These are phyloP conservation scores for Saturnispora halmiae DNA, from an alignment of 805 yeast species.

Conservation along the genomic window DNA sequence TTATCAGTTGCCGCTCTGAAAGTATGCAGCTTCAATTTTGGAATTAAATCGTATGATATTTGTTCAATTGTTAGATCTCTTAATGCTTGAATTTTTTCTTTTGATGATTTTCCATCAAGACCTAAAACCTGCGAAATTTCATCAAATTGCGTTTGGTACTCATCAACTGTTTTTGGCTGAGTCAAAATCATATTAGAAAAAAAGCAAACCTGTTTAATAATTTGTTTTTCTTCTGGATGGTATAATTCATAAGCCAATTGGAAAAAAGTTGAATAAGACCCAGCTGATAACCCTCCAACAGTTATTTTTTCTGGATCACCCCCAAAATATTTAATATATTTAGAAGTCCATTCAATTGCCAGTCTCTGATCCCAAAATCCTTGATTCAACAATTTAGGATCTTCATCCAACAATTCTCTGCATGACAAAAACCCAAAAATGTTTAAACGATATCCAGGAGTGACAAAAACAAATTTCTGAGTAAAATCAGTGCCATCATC, in stretches of 20 bases:
- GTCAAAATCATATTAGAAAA: slow-evolving; percentile 30
- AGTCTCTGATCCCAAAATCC: slow-evolving; percentile 40
- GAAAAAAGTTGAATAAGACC: slow-evolving; percentile 34
- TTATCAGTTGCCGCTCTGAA: slow-evolving; percentile 35
- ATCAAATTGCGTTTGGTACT: slow-evolving; percentile 30
- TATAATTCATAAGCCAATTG: slow-evolving; percentile 36
- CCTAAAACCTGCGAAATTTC: slow-evolving; percentile 24
- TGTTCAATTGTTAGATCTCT: slow-evolving; percentile 7
- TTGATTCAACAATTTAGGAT: slow-evolving; percentile 24
- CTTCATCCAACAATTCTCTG: slow-evolving; percentile 31
- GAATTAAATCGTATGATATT: slow-evolving; percentile 10
- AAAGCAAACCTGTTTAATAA: slow-evolving; percentile 30
- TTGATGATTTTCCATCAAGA: slow-evolving; percentile 10
- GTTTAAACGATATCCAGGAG: slow-evolving; percentile 34
- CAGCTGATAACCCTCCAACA: slow-evolving; percentile 40
- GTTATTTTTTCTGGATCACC: slow-evolving; percentile 37
- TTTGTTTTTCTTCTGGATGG: slow-evolving; percentile 31
- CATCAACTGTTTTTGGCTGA: slow-evolving; percentile 32
- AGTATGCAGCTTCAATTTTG: slow-evolving; percentile 12
- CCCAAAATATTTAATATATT: slow-evolving; percentile 36
- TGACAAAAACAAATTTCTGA: slow-evolving; percentile 30
- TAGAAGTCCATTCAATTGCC: slow-evolving; percentile 38
- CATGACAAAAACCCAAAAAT: slow-evolving; percentile 30
- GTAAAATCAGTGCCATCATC: slow-evolving; percentile 21
- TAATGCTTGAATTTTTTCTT: slow-evolving; percentile 10